These are phyloP conservation scores for Xylaria hypoxylon DNA, from an alignment of 2,329 filamentous ascomycete genomes.

Conservation along the genomic window DNA sequence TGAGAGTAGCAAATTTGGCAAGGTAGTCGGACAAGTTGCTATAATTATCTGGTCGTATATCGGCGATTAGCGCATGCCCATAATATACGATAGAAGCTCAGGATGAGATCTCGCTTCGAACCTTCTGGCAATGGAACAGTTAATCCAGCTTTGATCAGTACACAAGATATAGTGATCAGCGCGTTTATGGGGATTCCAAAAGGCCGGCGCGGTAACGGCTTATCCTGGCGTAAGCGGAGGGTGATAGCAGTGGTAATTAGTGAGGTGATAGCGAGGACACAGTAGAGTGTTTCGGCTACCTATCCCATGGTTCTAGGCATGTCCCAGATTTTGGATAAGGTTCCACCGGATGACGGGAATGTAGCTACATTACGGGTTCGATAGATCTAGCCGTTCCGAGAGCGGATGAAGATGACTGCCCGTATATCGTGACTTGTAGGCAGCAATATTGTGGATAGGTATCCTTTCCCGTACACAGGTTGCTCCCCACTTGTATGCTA, in stretches of 20 bases:
- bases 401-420: neutral
- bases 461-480: too few relatives aligned
- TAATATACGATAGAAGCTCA: too few relatives aligned
- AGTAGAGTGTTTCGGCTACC: slow-evolving; percentile 24
- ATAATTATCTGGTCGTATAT: neutral
- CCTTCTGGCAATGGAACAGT: slow-evolving; percentile 27
- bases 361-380: too few relatives aligned
- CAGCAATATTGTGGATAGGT: neutral
- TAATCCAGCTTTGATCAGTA: slow-evolving; percentile 30
- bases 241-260: slow-evolving; percentile 24
- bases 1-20: slow-evolving; percentile 25
- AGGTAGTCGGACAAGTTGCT: slow-evolving; percentile 4
- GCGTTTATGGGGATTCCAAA: slow-evolving; percentile 29
- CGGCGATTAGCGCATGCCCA: too few relatives aligned
- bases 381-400: neutral
- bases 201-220: slow-evolving; percentile 18
- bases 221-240: slow-evolving; percentile 5
- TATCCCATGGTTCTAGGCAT: slow-evolving; percentile 29
- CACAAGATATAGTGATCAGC: slow-evolving; percentile 28
- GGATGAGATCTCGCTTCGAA: neutral
- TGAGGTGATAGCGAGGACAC: slow-evolving; percentile 12
- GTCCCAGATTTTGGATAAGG: neutral
- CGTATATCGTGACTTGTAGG: neutral
- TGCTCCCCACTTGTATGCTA: too few relatives aligned
- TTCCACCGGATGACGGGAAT: neutral